Conservation (phyloP, 495 filamentous ascomycete genomes). For the Podospora pseudocomata region DNA sequence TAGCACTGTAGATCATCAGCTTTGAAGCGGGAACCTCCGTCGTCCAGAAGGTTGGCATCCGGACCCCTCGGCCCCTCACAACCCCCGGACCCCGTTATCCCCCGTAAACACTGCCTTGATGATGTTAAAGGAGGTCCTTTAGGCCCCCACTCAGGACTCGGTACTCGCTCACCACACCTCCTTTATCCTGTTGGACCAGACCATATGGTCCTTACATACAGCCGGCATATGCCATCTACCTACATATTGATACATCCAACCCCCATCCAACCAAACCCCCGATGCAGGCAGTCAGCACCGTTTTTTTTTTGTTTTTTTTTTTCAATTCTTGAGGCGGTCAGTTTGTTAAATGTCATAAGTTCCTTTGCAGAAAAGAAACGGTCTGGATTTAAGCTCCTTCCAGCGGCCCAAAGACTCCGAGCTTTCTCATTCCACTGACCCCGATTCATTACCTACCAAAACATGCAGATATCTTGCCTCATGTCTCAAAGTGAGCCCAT, state of each 20-base stretch:
- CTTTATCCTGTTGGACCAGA: neutral
- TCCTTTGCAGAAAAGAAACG: no score
- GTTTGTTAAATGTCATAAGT: neutral
- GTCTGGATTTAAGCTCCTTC: neutral
- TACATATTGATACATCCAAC: neutral
- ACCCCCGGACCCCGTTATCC: no score
- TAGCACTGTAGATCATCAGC: no score
- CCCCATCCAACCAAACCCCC: neutral
- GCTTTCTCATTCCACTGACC: neutral
- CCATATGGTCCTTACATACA: neutral
- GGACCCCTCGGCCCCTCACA: no score
- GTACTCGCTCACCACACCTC: no score
- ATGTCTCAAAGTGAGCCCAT: neutral
- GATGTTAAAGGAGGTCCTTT: neutral
- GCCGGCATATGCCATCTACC: neutral
- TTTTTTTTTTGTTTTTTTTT: neutral
- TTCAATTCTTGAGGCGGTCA: neutral
- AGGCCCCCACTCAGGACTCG: neutral
- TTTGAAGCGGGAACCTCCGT: no score
- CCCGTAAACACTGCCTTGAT: no score
- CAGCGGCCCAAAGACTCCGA: neutral
- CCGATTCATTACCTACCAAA: no score
- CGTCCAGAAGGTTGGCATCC: no score
- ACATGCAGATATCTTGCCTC: neutral
- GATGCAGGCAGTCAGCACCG: neutral